Base-by-base conservation (phyloP, 148 eudicot genomes). In the Euryodendron excelsum region DNA sequence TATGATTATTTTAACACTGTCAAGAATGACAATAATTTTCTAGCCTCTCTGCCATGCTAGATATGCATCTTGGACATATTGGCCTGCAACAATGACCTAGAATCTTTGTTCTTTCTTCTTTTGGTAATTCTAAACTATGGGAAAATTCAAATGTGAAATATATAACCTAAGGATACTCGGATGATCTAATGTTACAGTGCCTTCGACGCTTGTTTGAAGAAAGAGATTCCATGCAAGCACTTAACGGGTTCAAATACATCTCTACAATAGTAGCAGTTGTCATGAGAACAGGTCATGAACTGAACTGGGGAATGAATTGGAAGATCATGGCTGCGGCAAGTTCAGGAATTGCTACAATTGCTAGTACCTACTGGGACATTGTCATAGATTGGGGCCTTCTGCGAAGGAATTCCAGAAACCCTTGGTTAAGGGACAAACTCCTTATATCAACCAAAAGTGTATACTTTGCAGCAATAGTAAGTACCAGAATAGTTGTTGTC, bases 301-400 rank as follows among this genome's bases (percentile, higher is more conserved):
- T 64, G 18, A 8, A 33, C 10, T 64, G 69, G 69, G 69, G 69
- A 64, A 33, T 17, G 18, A 64, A 21, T 64, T 64, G 69, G 69
- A 64, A 34, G 41, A 64, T 64, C 69, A 64, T 34, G 69, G 69
- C 69, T 64, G 41, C 69, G 15, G 23, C 5, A 12, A 64, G 69
- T 64, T 64, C 69, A 10, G 82, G 52, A 37, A 28, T 78, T 21
- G 77, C 87, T 10, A 73, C 79, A 41, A 48, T 78, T 11, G 37
- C n/a, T 67, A 72, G 41, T 62, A 84, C 69, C 5, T 84, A 84
- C 48, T 84, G 83, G 84, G 84, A 84, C 30, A 25, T 78, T 21
- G 82, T 84, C 33, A 33, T 84, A 8, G 87, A 84, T 64, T 84
- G 87, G 87, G 87, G 87, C 8, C 80, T 84, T 30, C 82, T 84